Evolutionary conservation across 1,284 basidiomycete genomes (phyloP), one percentile per base, ranked within the genome.

Genomic region (Porphyrellus sp.): DNA sequence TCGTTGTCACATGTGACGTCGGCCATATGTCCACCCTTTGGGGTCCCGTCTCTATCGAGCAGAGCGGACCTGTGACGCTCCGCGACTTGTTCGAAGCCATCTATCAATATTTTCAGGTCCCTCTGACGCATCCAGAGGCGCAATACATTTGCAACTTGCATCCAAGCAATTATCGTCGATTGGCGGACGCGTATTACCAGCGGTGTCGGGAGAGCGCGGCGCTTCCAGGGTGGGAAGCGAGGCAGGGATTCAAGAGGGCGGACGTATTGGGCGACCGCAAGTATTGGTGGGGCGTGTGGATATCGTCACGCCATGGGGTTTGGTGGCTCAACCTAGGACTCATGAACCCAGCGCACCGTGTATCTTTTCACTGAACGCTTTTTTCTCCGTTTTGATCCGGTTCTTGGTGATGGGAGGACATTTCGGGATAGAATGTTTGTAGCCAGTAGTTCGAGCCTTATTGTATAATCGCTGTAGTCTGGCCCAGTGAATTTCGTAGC

Each of bases 301-400:
- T 70, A 31, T 57, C 67, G 25, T 59, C 63, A 1, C 59, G 27
- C 5, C 2, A 51, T 12, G 41, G 53, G 0, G 58, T 54, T 8
- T 75, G 70, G 70, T 62, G 63, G 53, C 54, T 76, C 31, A 70
- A 74, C 39, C 48, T 76, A 8, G 63, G 63, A 7, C 62, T 64
- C 39, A 42, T 66, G 39, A 55, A 65, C 12, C 53, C 61, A 0
- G 41, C 51, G 0, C 61, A 60, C 15, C 63, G 62, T 5, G 27
- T 20, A 9, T 56, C 48, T 18, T 15, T 4, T 38, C 38, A 15
- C 5, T 62, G 41, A 51, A 28, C 3, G 11, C 11, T 34, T 15
- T n/a, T 31, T 15, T 3, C 30, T 42, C 21, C 13, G 11, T 34
- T 18, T 44, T 23, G 8, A 11, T 11, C 23, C n/a, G 6, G 8